Evolutionary conservation across 352 stramenopile species (phyloP).

Genomic region (Globisporangium alternatum): DNA sequence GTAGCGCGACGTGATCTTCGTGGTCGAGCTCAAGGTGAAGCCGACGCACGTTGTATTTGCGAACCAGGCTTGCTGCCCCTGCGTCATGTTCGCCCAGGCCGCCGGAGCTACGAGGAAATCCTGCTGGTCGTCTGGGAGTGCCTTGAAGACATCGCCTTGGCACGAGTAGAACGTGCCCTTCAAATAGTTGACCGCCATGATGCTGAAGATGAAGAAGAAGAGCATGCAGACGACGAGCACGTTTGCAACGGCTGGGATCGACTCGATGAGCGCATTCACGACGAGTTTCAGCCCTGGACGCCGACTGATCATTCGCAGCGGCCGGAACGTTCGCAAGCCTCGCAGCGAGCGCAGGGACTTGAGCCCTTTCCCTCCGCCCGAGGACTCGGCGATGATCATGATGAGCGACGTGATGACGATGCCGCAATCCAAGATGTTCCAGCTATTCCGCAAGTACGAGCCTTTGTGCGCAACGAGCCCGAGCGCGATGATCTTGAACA

Average conservation of each 20-base stretch:
- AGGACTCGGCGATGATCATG: constrained; percentile 55
- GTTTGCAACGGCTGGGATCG: constrained; percentile 89
- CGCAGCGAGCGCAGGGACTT: constrained; percentile 84
- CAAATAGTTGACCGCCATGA: constrained; percentile 92
- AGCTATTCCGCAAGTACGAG: constrained; percentile 80
- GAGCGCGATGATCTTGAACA: constrained; percentile 86
- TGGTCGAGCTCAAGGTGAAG: constrained; percentile 19
- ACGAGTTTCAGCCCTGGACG: constrained; percentile 87
- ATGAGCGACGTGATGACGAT: constrained; percentile 86
- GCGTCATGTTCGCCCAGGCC: constrained; percentile 32
- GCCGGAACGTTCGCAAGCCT: constrained; percentile 83
- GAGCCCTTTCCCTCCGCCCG: constrained; percentile 35
- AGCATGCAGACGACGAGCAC: constrained; percentile 89
- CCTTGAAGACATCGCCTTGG: constrained; percentile 52
- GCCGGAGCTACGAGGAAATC: constrained; percentile 43
- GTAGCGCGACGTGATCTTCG: constrained; percentile 58
- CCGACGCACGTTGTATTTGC: constrained; percentile 38
- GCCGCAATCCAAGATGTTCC: constrained; percentile 89
- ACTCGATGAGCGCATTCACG: constrained; percentile 88
- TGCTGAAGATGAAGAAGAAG: constrained; percentile 95
- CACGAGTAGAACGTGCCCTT: constrained; percentile 90
- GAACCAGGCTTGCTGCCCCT: constrained; percentile 50
- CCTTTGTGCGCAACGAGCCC: constrained; percentile 65
- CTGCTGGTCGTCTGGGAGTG: constrained; percentile 34
- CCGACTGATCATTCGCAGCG: constrained; percentile 89